Evolutionary conservation across 2,329 filamentous ascomycete genomes (phyloP).

Genomic region (Cladosporium sp.): DNA sequence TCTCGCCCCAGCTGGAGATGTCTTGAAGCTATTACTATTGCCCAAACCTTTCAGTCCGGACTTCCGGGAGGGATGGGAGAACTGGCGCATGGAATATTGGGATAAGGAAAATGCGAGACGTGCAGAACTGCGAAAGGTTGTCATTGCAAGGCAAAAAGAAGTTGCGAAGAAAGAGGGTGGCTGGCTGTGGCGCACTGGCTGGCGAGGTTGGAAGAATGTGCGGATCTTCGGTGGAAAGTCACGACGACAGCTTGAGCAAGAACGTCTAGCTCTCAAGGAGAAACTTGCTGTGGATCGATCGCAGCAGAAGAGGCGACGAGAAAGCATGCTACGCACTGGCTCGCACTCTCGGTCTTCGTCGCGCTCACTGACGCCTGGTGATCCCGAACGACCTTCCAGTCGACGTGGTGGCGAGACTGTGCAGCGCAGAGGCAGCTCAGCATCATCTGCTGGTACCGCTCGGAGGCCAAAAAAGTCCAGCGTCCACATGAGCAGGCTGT

Average conservation of each 20-base stretch:
- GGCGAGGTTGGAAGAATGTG: slow-evolving; percentile 50
- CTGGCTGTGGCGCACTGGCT: slow-evolving; percentile 85
- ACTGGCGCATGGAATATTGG: slow-evolving; percentile 93
- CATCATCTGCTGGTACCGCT: slow-evolving; percentile 9
- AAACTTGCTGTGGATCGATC: slow-evolving; percentile 19
- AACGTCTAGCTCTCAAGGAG: slow-evolving; percentile 27
- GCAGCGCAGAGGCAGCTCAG: slow-evolving; percentile 22
- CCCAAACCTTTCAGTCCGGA: slow-evolving; percentile 93
- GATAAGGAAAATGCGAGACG: slow-evolving; percentile 91
- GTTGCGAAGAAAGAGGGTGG: slow-evolving; percentile 66
- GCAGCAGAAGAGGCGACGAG: slow-evolving; percentile 19
- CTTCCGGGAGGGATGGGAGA: slow-evolving; percentile 95
- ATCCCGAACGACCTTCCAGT: slow-evolving; percentile 17
- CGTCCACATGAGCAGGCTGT: slow-evolving; percentile 7
- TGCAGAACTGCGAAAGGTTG: slow-evolving; percentile 63
- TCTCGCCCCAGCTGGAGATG: slow-evolving; percentile 81
- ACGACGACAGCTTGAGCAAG: slow-evolving; percentile 27
- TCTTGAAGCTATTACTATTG: slow-evolving; percentile 82
- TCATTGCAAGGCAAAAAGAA: slow-evolving; percentile 65
- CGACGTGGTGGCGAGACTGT: slow-evolving; percentile 15
- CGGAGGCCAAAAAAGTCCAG: slow-evolving; percentile 13
- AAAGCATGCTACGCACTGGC: slow-evolving; percentile 21
- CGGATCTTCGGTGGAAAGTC: slow-evolving; percentile 25
- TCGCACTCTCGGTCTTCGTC: slow-evolving; percentile 20
- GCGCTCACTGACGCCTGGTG: slow-evolving; percentile 24